Percentiles rank a stretch among this genome's conserved stretches.
Conservation (phyloP, 1,284 basidiomycete species). For the Tilletiaria anomala region DNA sequence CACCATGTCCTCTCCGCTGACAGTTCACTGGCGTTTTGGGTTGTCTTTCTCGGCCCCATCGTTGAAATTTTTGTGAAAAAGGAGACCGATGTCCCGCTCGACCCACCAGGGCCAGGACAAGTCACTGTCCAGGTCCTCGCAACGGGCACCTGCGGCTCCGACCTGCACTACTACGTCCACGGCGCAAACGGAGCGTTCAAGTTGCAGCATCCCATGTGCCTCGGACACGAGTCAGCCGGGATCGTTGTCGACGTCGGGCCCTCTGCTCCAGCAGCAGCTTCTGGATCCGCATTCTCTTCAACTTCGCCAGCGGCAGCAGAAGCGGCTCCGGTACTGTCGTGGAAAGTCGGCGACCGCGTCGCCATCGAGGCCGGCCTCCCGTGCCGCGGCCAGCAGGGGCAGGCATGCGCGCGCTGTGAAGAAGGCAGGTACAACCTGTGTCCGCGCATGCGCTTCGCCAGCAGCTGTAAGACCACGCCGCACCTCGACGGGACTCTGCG, state of each 20-base stretch:
- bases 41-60: background rate
- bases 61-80: too few relatives aligned
- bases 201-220: constrained; percentile 58
- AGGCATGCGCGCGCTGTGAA: constrained; percentile 44
- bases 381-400: constrained; percentile 46
- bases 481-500: constrained; percentile 85
- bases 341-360: constrained; percentile 71
- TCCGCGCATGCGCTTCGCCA: constrained; percentile 67
- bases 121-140: constrained; percentile 61
- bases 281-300: too few relatives aligned
- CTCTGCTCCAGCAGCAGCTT: constrained; percentile 44
- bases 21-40: background rate
- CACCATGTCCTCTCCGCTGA: background rate
- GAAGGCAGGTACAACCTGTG: constrained; percentile 88
- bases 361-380: constrained; percentile 85
- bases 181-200: constrained; percentile 78
- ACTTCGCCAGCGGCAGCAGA: too few relatives aligned
- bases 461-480: constrained; percentile 76
- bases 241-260: constrained; percentile 52
- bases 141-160: constrained; percentile 68
- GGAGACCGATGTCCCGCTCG: constrained; percentile 54
- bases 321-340: background rate
- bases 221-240: constrained; percentile 83
- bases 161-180: constrained; percentile 30
- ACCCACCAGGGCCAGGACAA: constrained; percentile 51